These are phyloP conservation scores for Colletotrichum aenigma DNA, from an alignment of 2,329 filamentous ascomycete genomes.

Conservation along the genomic window DNA sequence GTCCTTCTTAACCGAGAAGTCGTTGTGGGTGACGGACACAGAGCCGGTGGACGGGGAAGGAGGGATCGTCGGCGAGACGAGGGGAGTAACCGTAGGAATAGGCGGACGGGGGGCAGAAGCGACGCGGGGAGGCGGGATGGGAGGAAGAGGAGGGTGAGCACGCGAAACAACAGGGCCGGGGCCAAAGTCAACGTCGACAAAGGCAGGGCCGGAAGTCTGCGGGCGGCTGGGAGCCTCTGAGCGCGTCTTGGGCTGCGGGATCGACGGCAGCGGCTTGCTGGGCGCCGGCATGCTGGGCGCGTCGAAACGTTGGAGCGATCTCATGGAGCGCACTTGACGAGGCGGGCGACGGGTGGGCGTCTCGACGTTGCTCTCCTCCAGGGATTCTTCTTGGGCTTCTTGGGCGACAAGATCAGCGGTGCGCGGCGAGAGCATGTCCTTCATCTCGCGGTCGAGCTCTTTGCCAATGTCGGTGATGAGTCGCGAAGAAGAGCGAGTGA, in stretches of 20 bases:
- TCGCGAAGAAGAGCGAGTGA: not conserved
- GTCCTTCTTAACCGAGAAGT: slow-evolving; percentile 11
- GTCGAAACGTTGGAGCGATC: not conserved
- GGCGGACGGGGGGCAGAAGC: not conserved
- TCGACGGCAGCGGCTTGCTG: slow-evolving; percentile 8
- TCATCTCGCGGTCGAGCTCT: slow-evolving; percentile 13
- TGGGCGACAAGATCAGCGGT: not conserved
- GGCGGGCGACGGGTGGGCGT: slow-evolving; percentile 5
- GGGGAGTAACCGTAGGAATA: not conserved
- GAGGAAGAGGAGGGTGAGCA: not conserved
- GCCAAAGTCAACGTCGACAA: not conserved
- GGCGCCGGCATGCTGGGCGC: not conserved
- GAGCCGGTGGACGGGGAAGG: not conserved
- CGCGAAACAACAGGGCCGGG: not conserved
- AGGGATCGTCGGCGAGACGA: not conserved
- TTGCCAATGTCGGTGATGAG: slow-evolving; percentile 13
- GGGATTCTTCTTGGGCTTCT: not conserved
- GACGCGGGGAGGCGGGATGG: not conserved
- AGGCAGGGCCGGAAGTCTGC: not conserved
- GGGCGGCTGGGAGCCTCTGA: not conserved
- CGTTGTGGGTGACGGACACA: not conserved
- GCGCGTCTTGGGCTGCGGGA: not conserved
- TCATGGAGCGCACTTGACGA: not conserved
- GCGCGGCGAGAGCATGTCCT: not conserved
- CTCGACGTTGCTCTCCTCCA: not conserved